Evolutionary conservation across 129 eudicot genomes (phyloP), one percentile per base, ranked within the genome.

Genomic region (Flaveria bidentis): DNA sequence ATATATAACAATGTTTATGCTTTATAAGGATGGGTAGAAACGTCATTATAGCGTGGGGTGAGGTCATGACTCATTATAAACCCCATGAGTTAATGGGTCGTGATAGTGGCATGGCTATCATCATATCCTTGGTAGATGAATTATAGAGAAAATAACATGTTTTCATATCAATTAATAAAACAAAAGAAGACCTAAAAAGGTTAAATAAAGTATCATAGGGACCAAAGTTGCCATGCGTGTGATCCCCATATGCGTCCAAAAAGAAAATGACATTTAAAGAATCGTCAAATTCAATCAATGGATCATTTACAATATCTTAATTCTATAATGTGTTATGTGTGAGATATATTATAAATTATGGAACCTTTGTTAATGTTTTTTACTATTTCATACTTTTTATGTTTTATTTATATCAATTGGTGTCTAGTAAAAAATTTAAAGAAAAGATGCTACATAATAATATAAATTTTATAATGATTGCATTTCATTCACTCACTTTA

Each of bases 181-280:
- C 67, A 68, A 33, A 67, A 46, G 22, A 56, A 55, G 65, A 66
- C 55, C 75, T 74, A 67, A 57, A 78, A 80, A 74, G 84, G 53
- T 44, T n/a, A 80, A 56, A 80, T 74, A 80, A 80, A 80, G 84
- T 74, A 50, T 70, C 53, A 80, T 67, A 61, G 80, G 84, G 84
- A 80, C 84, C 84, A 74, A 74, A 67, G 63, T 67, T 44, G 75
- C 70, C 84, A 80, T 80, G 84, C 84, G 80, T 80, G 84, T 67
- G 84, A 80, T 50, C 75, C 67, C 79, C 51, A 69, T 69, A 71
- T 71, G 76, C 17, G 52, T 78, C 70, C 82, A 78, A 45, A 53
- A 58, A 58, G 16, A 22, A 57, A 57, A 18, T 57, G 30, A 2
- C 63, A 57, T 22, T 57, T 16, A 23, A 7, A 17, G 28, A 55